Percentiles rank a stretch among this genome's conserved stretches.
Conservation (phyloP, 495 filamentous ascomycete genomes). For the Pyrenula massariospora region DNA sequence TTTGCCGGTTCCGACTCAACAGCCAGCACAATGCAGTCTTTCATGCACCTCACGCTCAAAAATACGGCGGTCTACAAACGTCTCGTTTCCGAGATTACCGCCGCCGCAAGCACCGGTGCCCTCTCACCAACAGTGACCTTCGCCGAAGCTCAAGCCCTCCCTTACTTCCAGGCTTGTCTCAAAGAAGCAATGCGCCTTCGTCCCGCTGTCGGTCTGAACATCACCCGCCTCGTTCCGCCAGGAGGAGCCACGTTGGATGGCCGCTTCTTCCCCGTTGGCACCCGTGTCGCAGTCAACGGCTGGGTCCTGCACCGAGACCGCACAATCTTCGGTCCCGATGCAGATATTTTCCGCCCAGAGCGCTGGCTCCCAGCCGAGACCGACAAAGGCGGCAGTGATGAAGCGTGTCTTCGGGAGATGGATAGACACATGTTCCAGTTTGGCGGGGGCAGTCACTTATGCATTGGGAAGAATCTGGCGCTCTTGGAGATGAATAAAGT, state of each 20-base stretch:
- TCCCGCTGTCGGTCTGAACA: slow-evolving; percentile 10
- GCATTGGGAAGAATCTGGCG: slow-evolving; percentile 28
- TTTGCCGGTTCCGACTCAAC: slow-evolving; percentile 40
- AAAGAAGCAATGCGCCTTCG: slow-evolving; percentile 19
- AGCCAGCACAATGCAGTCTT: slow-evolving; percentile 29
- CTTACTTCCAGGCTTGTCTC: slow-evolving; percentile 27
- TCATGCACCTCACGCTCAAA: slow-evolving; percentile 39
- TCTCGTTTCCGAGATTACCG: slow-evolving; percentile 39
- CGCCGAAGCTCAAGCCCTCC: slow-evolving; percentile 21
- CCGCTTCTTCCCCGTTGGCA: slow-evolving; percentile 9
- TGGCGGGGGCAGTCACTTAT: not conserved
- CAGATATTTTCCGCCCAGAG: slow-evolving; percentile 36
- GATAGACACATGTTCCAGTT: not conserved
- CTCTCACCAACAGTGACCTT: slow-evolving; percentile 9
- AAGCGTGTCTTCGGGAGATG: not conserved
- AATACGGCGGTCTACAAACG: slow-evolving; percentile 30
- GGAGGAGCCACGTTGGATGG: slow-evolving; percentile 8
- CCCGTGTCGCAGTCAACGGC: slow-evolving; percentile 16
- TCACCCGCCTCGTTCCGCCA: slow-evolving; percentile 12
- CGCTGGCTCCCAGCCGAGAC: slow-evolving; percentile 35
- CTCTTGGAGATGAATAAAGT: slow-evolving; percentile 48
- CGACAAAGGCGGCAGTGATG: not conserved
- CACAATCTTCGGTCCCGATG: slow-evolving; percentile 37
- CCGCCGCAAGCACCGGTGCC: slow-evolving; percentile 7
- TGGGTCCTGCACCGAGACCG: slow-evolving; percentile 20